A percentile compares a stretch with the other conserved stretches of the same genome.
phyloP scores from a whole-genome alignment of 2,329 filamentous ascomycete species.

The Xylaria sp. region DNA sequence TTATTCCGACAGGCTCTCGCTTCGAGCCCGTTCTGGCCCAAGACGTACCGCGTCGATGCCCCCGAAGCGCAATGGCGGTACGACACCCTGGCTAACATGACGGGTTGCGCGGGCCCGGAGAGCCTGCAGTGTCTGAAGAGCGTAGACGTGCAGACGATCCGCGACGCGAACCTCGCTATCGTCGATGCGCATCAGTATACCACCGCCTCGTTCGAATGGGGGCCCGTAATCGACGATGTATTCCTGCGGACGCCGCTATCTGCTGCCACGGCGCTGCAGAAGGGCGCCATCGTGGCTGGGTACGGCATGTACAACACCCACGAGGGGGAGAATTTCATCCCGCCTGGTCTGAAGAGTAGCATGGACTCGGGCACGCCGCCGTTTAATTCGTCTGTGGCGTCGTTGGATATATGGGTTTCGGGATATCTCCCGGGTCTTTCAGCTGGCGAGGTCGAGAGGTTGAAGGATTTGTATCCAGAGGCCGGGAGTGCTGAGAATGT shows the following conservation, averaged over 20 bases:
- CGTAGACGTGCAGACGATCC: constrained; percentile 63
- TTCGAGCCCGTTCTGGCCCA: constrained; percentile 67
- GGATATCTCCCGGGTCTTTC: constrained; percentile 65
- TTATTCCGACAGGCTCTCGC: constrained; percentile 63
- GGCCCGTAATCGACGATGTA: constrained; percentile 66
- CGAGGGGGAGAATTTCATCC: constrained; percentile 72
- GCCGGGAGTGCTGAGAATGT: constrained; percentile 60
- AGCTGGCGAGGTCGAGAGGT: constrained; percentile 51
- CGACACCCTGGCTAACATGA: constrained; percentile 56
- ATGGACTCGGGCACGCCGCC: constrained; percentile 50
- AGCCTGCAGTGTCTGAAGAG: constrained; percentile 66
- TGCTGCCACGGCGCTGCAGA: constrained; percentile 50
- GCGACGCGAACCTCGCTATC: constrained; percentile 63
- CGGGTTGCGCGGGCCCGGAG: constrained; percentile 59
- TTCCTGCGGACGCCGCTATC: constrained; percentile 64
- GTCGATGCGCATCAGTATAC: constrained; percentile 62
- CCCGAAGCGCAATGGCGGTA: constrained; percentile 64
- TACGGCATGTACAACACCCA: constrained; percentile 71
- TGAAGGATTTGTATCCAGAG: constrained; percentile 60
- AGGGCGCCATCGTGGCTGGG: constrained; percentile 52
- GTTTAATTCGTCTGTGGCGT: constrained; percentile 62
- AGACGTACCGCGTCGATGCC: constrained; percentile 64
- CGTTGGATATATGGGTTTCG: constrained; percentile 63
- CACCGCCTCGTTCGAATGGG: constrained; percentile 68
- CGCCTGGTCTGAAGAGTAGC: constrained; percentile 56